Conservation (phyloP, 2,329 filamentous ascomycete species). For the Dactylonectria estremocensis region DNA sequence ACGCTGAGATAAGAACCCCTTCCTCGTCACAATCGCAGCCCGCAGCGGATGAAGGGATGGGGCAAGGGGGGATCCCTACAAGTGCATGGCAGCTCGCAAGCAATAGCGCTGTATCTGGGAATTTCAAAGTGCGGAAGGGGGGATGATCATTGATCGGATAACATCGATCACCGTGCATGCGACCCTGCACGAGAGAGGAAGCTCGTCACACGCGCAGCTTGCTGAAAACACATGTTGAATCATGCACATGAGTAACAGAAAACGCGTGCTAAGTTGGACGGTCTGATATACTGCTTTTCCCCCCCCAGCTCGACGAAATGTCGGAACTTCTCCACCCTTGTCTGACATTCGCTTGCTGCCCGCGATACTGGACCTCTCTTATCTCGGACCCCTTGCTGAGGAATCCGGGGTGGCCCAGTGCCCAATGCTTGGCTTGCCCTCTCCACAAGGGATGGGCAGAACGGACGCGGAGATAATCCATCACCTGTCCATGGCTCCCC, state of each 20-base stretch:
- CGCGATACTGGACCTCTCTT: not conserved
- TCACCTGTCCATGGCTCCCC: not conserved
- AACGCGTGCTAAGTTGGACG: not conserved
- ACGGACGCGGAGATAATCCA: not conserved
- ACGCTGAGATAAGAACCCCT: constrained; percentile 20
- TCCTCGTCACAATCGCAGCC: constrained; percentile 1
- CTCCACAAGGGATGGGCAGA: not conserved
- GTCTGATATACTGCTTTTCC: not conserved
- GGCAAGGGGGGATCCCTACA: constrained; percentile 2
- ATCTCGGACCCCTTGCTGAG: not conserved
- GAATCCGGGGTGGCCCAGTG: constrained; percentile 5
- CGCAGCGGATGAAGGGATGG: constrained; percentile 7
- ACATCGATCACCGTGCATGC: constrained; percentile 2
- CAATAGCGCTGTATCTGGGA: not conserved
- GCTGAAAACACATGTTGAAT: not conserved
- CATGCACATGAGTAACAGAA: constrained; percentile 18
- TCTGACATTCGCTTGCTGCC: no score
- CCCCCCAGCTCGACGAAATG: not conserved
- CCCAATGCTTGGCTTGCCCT: not conserved
- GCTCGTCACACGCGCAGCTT: not conserved
- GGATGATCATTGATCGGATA: constrained; percentile 9
- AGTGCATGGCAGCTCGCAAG: not conserved
- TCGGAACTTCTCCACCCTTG: not conserved
- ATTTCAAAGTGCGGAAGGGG: not conserved
- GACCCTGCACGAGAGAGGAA: not conserved